These are phyloP conservation scores for Codiaeum variegatum DNA, from an alignment of 441 rosid genomes.

Conservation along the genomic window DNA sequence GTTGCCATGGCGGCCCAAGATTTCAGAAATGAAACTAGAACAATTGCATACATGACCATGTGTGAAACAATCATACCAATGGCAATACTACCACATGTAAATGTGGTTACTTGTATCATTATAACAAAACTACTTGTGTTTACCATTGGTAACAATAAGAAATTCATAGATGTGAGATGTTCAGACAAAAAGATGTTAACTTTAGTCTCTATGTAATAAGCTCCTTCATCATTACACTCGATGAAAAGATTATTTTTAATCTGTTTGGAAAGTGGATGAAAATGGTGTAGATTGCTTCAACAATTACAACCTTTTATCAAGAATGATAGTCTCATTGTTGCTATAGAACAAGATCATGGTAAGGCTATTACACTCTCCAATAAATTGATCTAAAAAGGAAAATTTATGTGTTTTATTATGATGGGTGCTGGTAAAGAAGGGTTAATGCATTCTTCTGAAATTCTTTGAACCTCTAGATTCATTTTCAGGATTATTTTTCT, in stretches of 20 bases:
- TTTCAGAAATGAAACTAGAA: slow-evolving; percentile 19
- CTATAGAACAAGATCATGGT: slow-evolving; percentile 9
- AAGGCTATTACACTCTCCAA: neutral
- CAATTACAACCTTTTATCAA: neutral
- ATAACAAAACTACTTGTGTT: no score
- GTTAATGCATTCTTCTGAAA: slow-evolving; percentile 19
- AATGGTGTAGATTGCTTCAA: slow-evolving; percentile 26
- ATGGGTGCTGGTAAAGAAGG: slow-evolving; percentile 24
- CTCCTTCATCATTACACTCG: no score
- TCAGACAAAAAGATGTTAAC: slow-evolving; percentile 5
- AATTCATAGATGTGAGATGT: neutral
- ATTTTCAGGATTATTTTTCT: neutral
- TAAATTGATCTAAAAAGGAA: slow-evolving; percentile 19
- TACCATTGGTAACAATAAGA: neutral
- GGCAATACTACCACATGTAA: slow-evolving; percentile 28
- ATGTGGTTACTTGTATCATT: slow-evolving; percentile 20
- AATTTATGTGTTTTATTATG: neutral
- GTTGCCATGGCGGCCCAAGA: slow-evolving; percentile 24
- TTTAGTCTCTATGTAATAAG: no score
- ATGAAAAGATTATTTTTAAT: no score
- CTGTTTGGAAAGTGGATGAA: neutral
- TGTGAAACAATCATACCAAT: slow-evolving; percentile 24
- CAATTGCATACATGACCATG: slow-evolving; percentile 21
- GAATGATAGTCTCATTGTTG: neutral
- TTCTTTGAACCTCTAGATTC: slow-evolving; percentile 4